These are phyloP conservation scores for Phytophthora macrochlamydospora DNA, from an alignment of 352 stramenopile species.

Conservation along the genomic window DNA sequence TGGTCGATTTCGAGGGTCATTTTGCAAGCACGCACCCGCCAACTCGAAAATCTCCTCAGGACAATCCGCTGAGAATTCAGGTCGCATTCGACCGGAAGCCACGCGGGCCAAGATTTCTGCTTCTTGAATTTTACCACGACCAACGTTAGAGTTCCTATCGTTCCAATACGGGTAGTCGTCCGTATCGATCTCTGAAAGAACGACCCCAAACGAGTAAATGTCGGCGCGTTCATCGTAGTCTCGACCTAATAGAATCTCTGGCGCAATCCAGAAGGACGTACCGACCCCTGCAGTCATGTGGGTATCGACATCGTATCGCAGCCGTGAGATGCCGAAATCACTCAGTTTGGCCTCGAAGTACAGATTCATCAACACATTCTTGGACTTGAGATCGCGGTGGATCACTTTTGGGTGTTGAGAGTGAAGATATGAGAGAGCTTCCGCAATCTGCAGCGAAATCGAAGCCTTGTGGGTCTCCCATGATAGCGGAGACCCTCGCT, in stretches of 20 bases:
- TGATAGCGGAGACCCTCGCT: conserved; percentile 33
- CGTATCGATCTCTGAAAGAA: conserved; percentile 55
- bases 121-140: conserved; percentile 45
- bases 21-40: conserved; percentile 47
- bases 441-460: conserved; percentile 58
- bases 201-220: conserved; percentile 58
- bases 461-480: conserved; percentile 53
- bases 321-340: conserved; percentile 68
- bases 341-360: conserved; percentile 65
- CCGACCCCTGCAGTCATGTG: conserved; percentile 54
- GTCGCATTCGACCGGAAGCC: conserved; percentile 39
- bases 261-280: conserved; percentile 72
- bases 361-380: conserved; percentile 49
- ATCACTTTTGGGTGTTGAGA: conserved; percentile 59
- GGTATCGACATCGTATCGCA: conserved; percentile 48
- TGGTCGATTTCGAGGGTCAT: conserved; percentile 48
- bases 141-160: conserved; percentile 30
- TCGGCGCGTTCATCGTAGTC: conserved; percentile 56
- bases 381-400: conserved; percentile 51
- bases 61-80: conserved; percentile 48
- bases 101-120: conserved; percentile 58
- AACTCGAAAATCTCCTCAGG: conserved; percentile 48
- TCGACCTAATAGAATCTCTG: conserved; percentile 53
- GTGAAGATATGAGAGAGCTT: conserved; percentile 65
- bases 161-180: conserved; percentile 66